phyloP scores from a whole-genome alignment of 768 basidiomycete genomes.

The Sistotremastrum niveocremeum region DNA sequence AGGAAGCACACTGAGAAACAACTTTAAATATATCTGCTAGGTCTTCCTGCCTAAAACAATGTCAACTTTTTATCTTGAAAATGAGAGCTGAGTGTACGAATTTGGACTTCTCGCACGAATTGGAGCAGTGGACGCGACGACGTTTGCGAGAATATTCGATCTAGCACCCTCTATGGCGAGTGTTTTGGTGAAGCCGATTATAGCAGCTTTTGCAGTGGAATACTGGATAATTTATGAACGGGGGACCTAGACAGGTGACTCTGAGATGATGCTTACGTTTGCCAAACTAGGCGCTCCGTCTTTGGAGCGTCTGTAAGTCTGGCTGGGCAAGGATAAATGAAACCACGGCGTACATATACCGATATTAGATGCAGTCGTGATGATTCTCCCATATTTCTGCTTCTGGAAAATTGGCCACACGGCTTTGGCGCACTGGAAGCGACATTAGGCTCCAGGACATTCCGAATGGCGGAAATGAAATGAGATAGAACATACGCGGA shows the following conservation, averaged over 20 bases:
- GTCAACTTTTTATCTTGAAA: neutral
- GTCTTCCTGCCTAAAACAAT: constrained; percentile 48
- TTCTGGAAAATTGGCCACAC: constrained; percentile 95
- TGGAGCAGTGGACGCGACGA: constrained; percentile 76
- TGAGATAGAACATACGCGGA: constrained; percentile 41
- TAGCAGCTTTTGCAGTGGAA: constrained; percentile 84
- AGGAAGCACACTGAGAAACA: neutral
- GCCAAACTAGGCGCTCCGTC: constrained; percentile 95
- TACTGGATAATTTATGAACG: constrained; percentile 33
- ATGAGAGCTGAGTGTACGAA: constrained; percentile 30
- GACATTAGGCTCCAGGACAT: neutral
- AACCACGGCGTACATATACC: constrained; percentile 64
- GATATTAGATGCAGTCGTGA: constrained; percentile 87
- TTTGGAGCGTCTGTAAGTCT: constrained; percentile 15
- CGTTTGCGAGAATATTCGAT: constrained; percentile 83
- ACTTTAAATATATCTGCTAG: constrained; percentile 87
- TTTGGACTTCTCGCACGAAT: constrained; percentile 85
- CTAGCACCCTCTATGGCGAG: constrained; percentile 86
- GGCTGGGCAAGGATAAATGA: neutral
- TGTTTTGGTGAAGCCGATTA: constrained; percentile 81
- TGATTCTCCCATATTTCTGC: constrained; percentile 91
- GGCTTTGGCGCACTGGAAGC: constrained; percentile 71
- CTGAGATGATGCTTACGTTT: constrained; percentile 35
- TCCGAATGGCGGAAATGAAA: neutral
- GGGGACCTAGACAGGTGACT: neutral